Evolutionary conservation across 2,329 filamentous ascomycete species (phyloP).

Genomic region (Fonsecaea pugnacius): DNA sequence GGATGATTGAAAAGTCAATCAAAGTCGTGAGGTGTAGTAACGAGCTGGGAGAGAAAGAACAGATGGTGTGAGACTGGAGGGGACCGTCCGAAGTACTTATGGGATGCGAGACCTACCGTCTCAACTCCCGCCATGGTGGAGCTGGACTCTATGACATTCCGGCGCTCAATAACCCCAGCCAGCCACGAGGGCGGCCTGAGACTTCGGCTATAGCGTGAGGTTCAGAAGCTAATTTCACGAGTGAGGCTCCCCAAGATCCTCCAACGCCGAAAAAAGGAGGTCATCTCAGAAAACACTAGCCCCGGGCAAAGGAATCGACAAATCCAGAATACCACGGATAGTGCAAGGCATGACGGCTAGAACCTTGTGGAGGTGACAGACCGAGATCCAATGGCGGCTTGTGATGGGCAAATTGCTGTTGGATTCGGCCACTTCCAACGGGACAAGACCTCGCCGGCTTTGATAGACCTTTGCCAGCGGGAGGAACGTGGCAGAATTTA

Average conservation of each 20-base stretch:
- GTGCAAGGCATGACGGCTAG: not conserved
- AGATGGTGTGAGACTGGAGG: conserved; percentile 3
- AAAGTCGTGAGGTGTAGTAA: conserved; percentile 16
- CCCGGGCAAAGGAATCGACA: conserved; percentile 5
- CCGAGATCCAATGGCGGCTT: conserved; percentile 8
- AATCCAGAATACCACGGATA: conserved; percentile 10
- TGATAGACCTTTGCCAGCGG: not conserved
- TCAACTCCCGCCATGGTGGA: conserved; percentile 18
- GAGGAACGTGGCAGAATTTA: not conserved
- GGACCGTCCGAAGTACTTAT: conserved; percentile 29
- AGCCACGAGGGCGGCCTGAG: conserved; percentile 32
- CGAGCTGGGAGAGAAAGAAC: conserved; percentile 26
- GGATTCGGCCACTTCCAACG: not conserved
- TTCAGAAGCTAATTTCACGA: conserved; percentile 30
- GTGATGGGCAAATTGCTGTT: conserved; percentile 11
- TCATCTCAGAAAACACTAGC: not conserved
- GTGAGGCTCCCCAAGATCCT: conserved; percentile 16
- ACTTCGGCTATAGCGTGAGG: conserved; percentile 16
- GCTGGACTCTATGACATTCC: conserved; percentile 7
- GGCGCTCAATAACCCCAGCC: conserved; percentile 16
- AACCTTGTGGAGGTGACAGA: conserved; percentile 10
- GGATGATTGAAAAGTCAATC: conserved; percentile 39
- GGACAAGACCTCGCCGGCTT: not conserved
- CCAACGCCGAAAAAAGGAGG: conserved; percentile 22
- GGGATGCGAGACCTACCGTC: conserved; percentile 24